phyloP scores from a whole-genome alignment of 306 rosid genomes.

The Trifolium repens region DNA sequence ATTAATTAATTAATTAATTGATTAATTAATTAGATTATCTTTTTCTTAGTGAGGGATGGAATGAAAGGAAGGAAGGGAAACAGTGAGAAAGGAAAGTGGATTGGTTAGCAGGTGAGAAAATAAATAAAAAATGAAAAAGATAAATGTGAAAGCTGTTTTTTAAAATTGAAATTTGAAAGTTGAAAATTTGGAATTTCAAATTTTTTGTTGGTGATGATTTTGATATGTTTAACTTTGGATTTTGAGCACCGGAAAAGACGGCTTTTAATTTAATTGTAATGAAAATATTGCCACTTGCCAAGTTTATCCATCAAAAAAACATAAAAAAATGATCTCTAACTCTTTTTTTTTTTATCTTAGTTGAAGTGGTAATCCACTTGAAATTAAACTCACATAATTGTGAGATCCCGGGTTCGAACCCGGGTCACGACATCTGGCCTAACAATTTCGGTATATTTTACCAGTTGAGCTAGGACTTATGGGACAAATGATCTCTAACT shows the following conservation, averaged over 20 bases:
- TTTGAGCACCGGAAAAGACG: slow-evolving; percentile 12
- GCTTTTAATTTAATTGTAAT: not conserved
- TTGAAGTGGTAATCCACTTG: no score
- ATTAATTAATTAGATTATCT: not conserved
- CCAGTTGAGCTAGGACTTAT: no score
- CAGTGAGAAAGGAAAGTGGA: slow-evolving; percentile 11
- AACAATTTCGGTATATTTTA: no score
- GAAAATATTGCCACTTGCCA: not conserved
- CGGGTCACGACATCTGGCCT: no score
- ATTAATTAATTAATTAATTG: not conserved
- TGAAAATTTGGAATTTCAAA: not conserved
- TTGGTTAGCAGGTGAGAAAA: slow-evolving; percentile 31
- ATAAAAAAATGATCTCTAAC: no score
- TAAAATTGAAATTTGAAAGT: not conserved
- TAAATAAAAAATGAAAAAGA: not conserved
- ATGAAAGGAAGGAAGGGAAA: not conserved
- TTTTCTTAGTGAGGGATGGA: not conserved
- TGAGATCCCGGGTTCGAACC: no score
- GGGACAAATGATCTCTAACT: no score
- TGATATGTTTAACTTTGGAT: not conserved
- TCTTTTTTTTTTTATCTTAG: no score
- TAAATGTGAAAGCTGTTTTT: not conserved
- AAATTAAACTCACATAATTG: no score
- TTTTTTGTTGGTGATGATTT: not conserved
- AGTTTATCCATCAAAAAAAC: not conserved